These are phyloP conservation scores for Phallus indusiatus DNA, from an alignment of 768 basidiomycete species.

Conservation along the genomic window DNA sequence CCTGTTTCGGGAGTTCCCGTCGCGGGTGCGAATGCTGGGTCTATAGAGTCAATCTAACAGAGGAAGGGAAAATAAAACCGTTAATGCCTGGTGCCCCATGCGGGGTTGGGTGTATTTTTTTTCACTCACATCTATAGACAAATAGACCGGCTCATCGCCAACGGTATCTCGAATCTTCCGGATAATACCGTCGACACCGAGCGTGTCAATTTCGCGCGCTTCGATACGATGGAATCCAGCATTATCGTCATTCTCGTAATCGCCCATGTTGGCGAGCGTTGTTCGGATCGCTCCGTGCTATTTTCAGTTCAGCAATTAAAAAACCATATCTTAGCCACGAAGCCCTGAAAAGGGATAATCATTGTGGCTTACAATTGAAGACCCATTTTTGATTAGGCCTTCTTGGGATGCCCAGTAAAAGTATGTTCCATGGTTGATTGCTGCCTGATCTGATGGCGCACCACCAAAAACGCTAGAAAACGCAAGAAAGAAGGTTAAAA, in stretches of 20 bases:
- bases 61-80: background rate
- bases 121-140: constrained; percentile 60
- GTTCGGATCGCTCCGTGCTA: constrained; percentile 85
- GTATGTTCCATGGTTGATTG: constrained; percentile 83
- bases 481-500: constrained; percentile 51
- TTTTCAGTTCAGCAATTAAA: constrained; percentile 6
- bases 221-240: constrained; percentile 78
- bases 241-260: constrained; percentile 68
- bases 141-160: constrained; percentile 63
- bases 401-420: constrained; percentile 85
- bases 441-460: constrained; percentile 59
- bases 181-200: constrained; percentile 70
- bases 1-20: constrained; percentile 83
- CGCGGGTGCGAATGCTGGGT: constrained; percentile 75
- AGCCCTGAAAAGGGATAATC: background rate
- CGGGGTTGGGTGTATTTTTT: too few species aligned
- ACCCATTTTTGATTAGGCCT: constrained; percentile 68
- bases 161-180: constrained; percentile 72
- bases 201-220: constrained; percentile 75
- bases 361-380: constrained; percentile 69
- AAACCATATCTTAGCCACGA: background rate
- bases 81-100: constrained; percentile 12
- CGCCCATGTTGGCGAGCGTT: constrained; percentile 66
- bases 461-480: constrained; percentile 50
- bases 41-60: constrained; percentile 62